Base-by-base conservation (phyloP, 331 rosid species). In the Arachis monticola region DNA sequence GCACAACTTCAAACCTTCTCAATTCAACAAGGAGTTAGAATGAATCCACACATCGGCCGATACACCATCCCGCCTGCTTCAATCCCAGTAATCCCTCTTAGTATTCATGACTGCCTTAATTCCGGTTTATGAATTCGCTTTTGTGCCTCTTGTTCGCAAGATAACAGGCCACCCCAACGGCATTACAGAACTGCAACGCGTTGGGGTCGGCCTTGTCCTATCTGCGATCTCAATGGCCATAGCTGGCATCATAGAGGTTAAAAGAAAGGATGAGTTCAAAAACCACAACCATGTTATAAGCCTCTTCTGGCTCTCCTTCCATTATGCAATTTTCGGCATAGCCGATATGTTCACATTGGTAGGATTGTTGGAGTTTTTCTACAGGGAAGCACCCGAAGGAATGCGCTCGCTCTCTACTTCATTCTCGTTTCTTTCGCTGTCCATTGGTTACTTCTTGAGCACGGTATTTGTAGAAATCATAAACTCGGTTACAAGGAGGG, bases 1-100 rank as follows among this genome's bases (percentile, higher is more conserved):
- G 90, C 92, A 0, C 87, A 88, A 17, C 40, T 88, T 11, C 92
- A 82, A 67, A 85, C 90, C 63, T 66, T 85, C 64, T 85, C 90
- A 0, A 64, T 88, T 63, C 88, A 88, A 71, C 88, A 88, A 72
- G 90, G 92, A 32, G 31, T 45, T 58, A 11, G 71, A 45, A 88
- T 88, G 93, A 44, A 88, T 78, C 70, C 86, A 10, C 32, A 1
- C 65, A 45, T 88, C 0, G 79, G 81, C 5, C n/a, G 9, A 3
- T 71, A 78, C 10, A 11, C 71, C 0, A 73, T 86, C 64, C 86
- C 93, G 14, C 27, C 87, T 1, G 82, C 93, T 14, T 78, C 93
- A 52, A 82, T 86, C 12, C 93, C 89, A 0, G 80, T 84, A 8
- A 88, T 88, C 17, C 93, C 93, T 4, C 52, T n/a, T 88, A 5